phyloP scores from a whole-genome alignment of 2,329 filamentous ascomycete genomes.

The Zymoseptoria ardabiliae region DNA sequence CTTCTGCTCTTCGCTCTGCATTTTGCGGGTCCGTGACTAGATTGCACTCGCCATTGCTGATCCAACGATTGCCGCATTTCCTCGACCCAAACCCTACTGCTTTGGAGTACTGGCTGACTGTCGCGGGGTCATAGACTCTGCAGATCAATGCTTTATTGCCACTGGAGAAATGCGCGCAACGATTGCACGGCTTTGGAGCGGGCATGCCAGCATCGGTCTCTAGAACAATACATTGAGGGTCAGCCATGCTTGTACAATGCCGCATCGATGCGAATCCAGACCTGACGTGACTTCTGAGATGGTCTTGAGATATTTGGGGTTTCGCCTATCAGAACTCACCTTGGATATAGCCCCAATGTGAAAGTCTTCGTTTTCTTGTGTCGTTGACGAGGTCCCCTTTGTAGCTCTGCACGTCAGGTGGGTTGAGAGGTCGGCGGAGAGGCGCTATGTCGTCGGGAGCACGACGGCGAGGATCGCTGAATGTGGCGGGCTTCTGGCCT shows the following conservation, averaged over 20 bases:
- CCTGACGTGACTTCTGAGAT: too few relatives aligned
- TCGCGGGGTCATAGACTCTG: background rate
- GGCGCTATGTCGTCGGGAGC: background rate
- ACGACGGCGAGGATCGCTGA: too few relatives aligned
- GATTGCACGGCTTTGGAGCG: background rate
- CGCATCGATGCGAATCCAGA: too few relatives aligned
- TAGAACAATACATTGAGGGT: too few relatives aligned
- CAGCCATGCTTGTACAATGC: too few relatives aligned
- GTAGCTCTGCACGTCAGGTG: background rate
- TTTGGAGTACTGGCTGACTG: background rate
- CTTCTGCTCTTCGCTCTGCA: background rate
- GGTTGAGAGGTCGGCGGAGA: background rate
- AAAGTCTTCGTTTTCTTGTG: background rate
- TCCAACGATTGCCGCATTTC: background rate
- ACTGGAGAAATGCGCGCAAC: background rate
- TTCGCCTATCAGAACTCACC: background rate
- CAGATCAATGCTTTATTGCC: too few relatives aligned
- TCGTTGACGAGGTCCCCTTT: background rate
- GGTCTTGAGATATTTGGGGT: too few relatives aligned
- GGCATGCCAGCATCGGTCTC: background rate
- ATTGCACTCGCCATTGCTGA: background rate
- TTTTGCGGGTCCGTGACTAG: background rate
- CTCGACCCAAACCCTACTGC: background rate
- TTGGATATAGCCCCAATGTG: background rate
- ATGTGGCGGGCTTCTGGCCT: too few relatives aligned